Evolutionary conservation across 306 rosid species (phyloP), one percentile per base, ranked within the genome.

Genomic region (Cicer bijugum): DNA sequence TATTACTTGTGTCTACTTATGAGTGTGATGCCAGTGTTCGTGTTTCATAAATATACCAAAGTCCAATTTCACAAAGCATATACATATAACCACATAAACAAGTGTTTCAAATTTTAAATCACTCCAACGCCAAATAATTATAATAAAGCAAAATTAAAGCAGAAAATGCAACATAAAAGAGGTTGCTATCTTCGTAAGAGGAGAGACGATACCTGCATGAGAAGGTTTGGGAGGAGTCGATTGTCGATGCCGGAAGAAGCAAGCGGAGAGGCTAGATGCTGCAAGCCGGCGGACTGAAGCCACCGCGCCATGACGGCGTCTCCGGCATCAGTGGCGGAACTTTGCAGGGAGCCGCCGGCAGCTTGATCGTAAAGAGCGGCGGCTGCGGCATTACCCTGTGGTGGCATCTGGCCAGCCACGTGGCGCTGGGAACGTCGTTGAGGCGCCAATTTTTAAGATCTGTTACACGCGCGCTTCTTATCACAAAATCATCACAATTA

Each of bases 361-460:
- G 51, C 65, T 60, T 69, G 63, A 60, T 91, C 97, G 64, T 88
- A 83, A 39, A 89, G 78, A 71, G 93, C 86, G 47, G 96, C 94
- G 80, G 98, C 93, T 48, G 93, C 94, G 79, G 97, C 93, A 88
- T 87, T 94, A 85, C 89, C 89, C 89, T 91, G 98, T 89, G 90
- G 99, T 88, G 88, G 99, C 97, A 92, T 86, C 93, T 95, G 99
- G 87, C 99, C 99, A 81, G 97, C 96, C 89, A 85, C 89, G 97
- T 90, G 99, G 93, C 99, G 99, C 93, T 91, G 99, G 66, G 99
- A 91, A 67, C 97, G 95, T 62, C 97, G 82, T 88, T 95, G 99
- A 33, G 99, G 99, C 91, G 99, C 99, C 99, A 95, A 95, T 84
- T 91, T 94, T 91, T 86, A 91, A 90, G 97, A 91, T 91, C 96